phyloP scores from a whole-genome alignment of 2,329 filamentous ascomycete genomes.

The Fonsecaea multimorphosa region DNA sequence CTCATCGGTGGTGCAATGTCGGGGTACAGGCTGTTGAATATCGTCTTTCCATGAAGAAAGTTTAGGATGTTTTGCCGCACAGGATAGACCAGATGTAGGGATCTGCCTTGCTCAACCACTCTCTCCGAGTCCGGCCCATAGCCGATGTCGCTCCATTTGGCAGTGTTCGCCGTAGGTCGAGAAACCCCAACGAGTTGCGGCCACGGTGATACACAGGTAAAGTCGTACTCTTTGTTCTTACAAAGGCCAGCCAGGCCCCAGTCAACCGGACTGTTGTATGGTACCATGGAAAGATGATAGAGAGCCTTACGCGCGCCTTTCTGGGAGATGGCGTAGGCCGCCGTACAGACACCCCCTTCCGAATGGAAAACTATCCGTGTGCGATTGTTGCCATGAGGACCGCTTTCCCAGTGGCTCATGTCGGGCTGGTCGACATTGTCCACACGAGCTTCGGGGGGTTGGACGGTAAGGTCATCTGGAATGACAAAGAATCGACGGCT shows the following conservation, averaged over 20 bases:
- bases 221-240: constrained; percentile 27
- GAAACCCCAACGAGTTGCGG: constrained; percentile 34
- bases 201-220: constrained; percentile 30
- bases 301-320: constrained; percentile 35
- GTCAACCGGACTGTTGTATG: constrained; percentile 33
- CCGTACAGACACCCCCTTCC: constrained; percentile 33
- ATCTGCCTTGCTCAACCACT: constrained; percentile 23
- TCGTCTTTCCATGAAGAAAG: constrained; percentile 26
- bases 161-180: constrained; percentile 29
- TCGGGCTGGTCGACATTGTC: constrained; percentile 30
- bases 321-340: constrained; percentile 36
- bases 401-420: constrained; percentile 31
- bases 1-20: constrained; percentile 29
- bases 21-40: constrained; percentile 34
- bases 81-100: constrained; percentile 34
- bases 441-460: constrained; percentile 35
- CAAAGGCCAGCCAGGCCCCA: constrained; percentile 33
- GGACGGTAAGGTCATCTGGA: constrained; percentile 43
- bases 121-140: constrained; percentile 28
- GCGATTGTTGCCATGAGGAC: constrained; percentile 24
- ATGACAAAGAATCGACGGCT: constrained; percentile 42
- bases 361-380: constrained; percentile 31
- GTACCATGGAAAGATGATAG: constrained; percentile 35
- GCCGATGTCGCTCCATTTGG: constrained; percentile 35
- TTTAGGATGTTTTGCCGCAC: constrained; percentile 33